A percentile compares a stretch with the other conserved stretches of the same genome.
Evolutionary conservation across 2,329 filamentous ascomycete genomes (phyloP).

Genomic region (Bipolaris oryzae): DNA sequence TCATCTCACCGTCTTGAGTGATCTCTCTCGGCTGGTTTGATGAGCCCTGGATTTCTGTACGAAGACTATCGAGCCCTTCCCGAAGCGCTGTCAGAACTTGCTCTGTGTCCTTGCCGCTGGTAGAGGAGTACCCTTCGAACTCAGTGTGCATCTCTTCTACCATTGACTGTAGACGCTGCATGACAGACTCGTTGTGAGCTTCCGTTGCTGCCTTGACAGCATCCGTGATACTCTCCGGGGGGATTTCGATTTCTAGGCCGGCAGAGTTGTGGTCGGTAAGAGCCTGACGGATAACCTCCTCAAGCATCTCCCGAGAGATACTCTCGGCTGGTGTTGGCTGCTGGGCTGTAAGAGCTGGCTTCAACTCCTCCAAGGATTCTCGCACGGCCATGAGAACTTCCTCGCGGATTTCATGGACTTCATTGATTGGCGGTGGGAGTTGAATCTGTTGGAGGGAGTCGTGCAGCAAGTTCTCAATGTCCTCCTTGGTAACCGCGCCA

Average conservation of each 20-base stretch:
- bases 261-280: conserved; percentile 56
- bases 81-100: conserved; percentile 87
- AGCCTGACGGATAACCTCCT: conserved; percentile 64
- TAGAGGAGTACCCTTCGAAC: conserved; percentile 79
- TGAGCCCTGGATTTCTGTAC: conserved; percentile 79
- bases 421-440: conserved; percentile 73
- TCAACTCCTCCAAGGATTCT: conserved; percentile 85
- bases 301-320: conserved; percentile 61
- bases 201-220: conserved; percentile 62
- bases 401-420: conserved; percentile 74
- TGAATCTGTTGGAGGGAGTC: conserved; percentile 82
- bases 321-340: conserved; percentile 46
- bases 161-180: conserved; percentile 64
- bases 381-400: conserved; percentile 84
- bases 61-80: conserved; percentile 82
- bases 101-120: conserved; percentile 81
- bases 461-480: conserved; percentile 84
- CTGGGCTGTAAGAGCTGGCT: conserved; percentile 54
- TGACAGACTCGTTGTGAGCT: conserved; percentile 63
- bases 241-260: conserved; percentile 54
- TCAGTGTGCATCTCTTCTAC: conserved; percentile 67
- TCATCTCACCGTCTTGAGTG: conserved; percentile 76
- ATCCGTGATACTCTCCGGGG: conserved; percentile 61
- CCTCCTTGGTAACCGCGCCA: conserved; percentile 73
- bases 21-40: conserved; percentile 74